Conservation (phyloP, 116 monocot genomes). For the Cymodocea nodosa region DNA sequence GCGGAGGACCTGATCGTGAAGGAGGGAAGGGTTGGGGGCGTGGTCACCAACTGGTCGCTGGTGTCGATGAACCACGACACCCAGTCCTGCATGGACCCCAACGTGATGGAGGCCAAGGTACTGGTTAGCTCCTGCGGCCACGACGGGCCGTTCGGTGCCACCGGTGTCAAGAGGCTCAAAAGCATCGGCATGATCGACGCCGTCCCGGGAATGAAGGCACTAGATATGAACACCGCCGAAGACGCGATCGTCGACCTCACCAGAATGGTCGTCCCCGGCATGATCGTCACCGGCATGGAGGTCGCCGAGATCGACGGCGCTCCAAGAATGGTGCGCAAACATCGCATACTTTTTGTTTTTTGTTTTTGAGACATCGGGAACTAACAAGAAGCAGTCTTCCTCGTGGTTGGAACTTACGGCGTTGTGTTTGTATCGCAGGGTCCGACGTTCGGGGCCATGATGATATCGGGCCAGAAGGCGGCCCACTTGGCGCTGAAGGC, state of each 20-base stretch:
- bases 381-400: too few species aligned
- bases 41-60: slow-evolving; percentile 92
- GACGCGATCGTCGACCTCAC: slow-evolving; percentile 78
- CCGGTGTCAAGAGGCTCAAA: slow-evolving; percentile 80
- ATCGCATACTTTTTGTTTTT: background rate
- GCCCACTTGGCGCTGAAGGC: slow-evolving; percentile 84
- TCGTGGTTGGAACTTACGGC: background rate
- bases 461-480: slow-evolving; percentile 96
- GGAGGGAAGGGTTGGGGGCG: slow-evolving; percentile 54
- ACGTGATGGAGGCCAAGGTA: slow-evolving; percentile 91
- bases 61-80: slow-evolving; percentile 97
- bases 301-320: slow-evolving; percentile 90
- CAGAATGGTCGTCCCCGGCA: slow-evolving; percentile 80
- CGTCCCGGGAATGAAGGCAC: slow-evolving; percentile 86
- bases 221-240: slow-evolving; percentile 93
- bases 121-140: slow-evolving; percentile 91
- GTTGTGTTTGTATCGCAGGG: slow-evolving; percentile 27
- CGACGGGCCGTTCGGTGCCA: slow-evolving; percentile 87
- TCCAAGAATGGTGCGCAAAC: slow-evolving; percentile 42
- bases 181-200: slow-evolving; percentile 66
- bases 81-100: slow-evolving; percentile 97
- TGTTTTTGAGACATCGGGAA: background rate
- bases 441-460: slow-evolving; percentile 95
- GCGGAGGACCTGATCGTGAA: slow-evolving; percentile 90
- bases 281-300: slow-evolving; percentile 97